Evolutionary conservation across 2,329 filamentous ascomycete genomes (phyloP).

Genomic region (Penicillium concentricum): DNA sequence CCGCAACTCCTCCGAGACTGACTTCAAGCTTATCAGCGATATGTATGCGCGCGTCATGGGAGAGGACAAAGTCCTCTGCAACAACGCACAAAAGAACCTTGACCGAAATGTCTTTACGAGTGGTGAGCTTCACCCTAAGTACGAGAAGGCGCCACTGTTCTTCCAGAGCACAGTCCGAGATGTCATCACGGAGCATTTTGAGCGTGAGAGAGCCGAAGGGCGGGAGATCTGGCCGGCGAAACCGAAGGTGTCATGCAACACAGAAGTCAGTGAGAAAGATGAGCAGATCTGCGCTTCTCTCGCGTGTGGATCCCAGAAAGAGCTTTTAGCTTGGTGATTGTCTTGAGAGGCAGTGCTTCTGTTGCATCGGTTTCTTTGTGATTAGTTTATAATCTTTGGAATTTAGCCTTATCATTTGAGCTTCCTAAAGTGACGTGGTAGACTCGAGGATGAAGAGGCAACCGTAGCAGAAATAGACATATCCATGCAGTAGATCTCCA

Average conservation of each 20-base stretch:
- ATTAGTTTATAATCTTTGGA: background rate
- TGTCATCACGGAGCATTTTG: constrained; percentile 48
- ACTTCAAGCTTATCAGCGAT: constrained; percentile 57
- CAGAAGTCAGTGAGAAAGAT: constrained; percentile 24
- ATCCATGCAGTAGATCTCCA: no score
- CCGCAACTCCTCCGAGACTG: constrained; percentile 58
- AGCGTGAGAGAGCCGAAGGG: constrained; percentile 47
- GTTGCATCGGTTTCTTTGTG: background rate
- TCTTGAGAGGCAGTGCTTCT: background rate
- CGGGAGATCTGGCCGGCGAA: constrained; percentile 55
- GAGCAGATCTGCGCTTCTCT: constrained; percentile 25
- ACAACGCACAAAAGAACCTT: constrained; percentile 60
- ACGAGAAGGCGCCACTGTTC: constrained; percentile 60
- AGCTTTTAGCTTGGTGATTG: constrained; percentile 26
- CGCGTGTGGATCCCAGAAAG: constrained; percentile 24
- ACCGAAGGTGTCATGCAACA: constrained; percentile 24
- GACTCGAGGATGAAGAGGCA: background rate
- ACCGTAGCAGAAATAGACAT: background rate
- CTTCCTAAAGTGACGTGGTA: no score
- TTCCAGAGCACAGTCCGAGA: constrained; percentile 56
- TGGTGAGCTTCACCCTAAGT: constrained; percentile 61
- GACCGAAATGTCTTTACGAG: constrained; percentile 62
- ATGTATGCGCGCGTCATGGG: constrained; percentile 65
- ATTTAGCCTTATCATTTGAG: background rate
- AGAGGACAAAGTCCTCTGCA: constrained; percentile 64